phyloP scores from a whole-genome alignment of 805 yeast species.

The Lachancea nothofagi region DNA sequence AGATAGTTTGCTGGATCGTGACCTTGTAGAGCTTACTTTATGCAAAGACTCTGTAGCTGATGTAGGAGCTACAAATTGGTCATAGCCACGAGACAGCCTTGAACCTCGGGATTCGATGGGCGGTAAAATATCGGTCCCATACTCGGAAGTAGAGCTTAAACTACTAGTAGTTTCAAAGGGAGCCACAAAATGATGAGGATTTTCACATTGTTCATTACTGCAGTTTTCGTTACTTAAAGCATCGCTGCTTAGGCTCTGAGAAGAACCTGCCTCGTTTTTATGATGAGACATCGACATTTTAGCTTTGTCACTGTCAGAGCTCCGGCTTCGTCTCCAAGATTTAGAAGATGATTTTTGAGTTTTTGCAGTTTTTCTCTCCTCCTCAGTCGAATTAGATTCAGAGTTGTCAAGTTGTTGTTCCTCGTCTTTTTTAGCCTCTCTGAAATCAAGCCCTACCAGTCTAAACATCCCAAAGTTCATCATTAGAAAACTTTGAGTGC shows the following conservation, averaged over 20 bases:
- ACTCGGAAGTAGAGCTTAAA: constrained; percentile 1
- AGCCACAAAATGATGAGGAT: background rate
- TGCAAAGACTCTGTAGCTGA: background rate
- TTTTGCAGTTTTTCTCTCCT: background rate
- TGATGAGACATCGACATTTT: background rate
- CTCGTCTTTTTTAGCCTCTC: constrained; percentile 25
- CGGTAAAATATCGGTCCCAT: background rate
- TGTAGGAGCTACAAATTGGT: background rate
- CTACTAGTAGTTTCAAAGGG: background rate
- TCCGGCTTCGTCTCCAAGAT: background rate
- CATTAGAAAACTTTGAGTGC: constrained; percentile 58
- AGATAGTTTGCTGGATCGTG: background rate
- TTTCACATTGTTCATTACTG: background rate
- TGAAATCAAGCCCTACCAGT: constrained; percentile 66
- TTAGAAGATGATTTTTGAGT: background rate
- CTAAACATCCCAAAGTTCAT: constrained; percentile 74
- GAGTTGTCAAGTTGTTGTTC: constrained; percentile 2
- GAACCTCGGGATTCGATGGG: background rate
- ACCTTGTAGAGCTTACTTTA: background rate
- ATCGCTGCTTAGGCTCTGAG: too few relatives aligned
- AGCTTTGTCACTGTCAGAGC: background rate
- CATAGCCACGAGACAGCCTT: background rate
- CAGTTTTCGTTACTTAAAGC: background rate
- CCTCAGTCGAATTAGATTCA: background rate
- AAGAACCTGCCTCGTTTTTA: background rate